Evolutionary conservation across 768 basidiomycete genomes (phyloP).

Genomic region (Rhodotorula taiwanensis): DNA sequence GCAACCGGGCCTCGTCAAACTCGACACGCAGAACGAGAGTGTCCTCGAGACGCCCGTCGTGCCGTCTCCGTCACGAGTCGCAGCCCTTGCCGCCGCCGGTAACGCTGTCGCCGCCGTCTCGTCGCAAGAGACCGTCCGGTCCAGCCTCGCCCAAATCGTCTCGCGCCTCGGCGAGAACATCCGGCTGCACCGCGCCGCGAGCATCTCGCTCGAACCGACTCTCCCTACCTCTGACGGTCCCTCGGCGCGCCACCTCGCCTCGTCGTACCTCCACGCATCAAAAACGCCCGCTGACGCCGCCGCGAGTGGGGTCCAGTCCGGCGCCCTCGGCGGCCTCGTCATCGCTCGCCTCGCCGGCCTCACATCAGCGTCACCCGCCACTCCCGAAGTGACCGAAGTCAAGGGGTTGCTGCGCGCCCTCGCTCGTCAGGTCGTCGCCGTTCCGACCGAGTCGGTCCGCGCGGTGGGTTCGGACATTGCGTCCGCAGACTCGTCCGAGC

Average conservation of each 20-base stretch:
- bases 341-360: conserved; percentile 51
- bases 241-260: conserved; percentile 21
- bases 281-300: conserved; percentile 59
- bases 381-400: conserved; percentile 50
- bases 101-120: neutral
- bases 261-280: conserved; percentile 42
- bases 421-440: conserved; percentile 78
- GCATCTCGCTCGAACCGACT: conserved; percentile 42
- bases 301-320: conserved; percentile 52
- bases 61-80: conserved; percentile 23
- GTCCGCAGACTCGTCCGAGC: conserved; percentile 44
- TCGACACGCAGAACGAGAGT: conserved; percentile 12
- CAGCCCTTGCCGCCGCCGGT: conserved; percentile 3
- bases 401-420: conserved; percentile 57
- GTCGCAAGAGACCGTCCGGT: conserved; percentile 19
- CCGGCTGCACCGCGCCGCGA: conserved; percentile 44
- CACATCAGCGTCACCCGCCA: neutral
- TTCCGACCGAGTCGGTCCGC: conserved; percentile 53
- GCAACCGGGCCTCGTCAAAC: conserved; percentile 2
- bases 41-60: conserved; percentile 32
- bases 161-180: conserved; percentile 45
- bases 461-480: conserved; percentile 35
- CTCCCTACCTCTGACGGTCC: neutral
- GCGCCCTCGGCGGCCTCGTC: conserved; percentile 48
- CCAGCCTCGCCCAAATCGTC: conserved; percentile 32